phyloP scores from a whole-genome alignment of 192 early-diverging fungal genomes.

The Polychytrium aggregatum region DNA sequence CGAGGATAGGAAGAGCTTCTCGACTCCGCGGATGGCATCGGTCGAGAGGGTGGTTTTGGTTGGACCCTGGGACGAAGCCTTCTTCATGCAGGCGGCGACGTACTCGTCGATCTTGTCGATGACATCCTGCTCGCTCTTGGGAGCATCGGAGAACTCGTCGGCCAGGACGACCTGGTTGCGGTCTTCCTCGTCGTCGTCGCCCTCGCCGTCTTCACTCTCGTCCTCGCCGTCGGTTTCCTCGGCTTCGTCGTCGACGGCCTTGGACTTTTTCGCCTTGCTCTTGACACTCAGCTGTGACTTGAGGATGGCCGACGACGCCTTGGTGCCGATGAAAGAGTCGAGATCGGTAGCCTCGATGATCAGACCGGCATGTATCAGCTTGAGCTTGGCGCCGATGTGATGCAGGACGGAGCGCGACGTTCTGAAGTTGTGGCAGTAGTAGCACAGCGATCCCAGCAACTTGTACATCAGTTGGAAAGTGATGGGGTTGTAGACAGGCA shows the following conservation, averaged over 20 bases:
- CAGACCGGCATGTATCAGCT: constrained; percentile 76
- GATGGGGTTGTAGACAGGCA: constrained; percentile 84
- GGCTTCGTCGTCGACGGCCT: constrained; percentile 19
- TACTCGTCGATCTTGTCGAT: constrained; percentile 51
- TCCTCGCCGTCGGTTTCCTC: constrained; percentile 17
- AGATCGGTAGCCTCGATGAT: constrained; percentile 73
- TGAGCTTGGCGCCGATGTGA: constrained; percentile 65
- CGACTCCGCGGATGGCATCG: constrained; percentile 30
- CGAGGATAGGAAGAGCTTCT: constrained; percentile 31
- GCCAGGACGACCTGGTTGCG: constrained; percentile 16
- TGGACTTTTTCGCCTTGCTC: constrained; percentile 8
- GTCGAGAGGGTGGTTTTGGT: constrained; percentile 36
- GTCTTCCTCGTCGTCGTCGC: constrained; percentile 36
- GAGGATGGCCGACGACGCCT: too few relatives aligned
- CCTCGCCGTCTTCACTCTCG: constrained; percentile 23
- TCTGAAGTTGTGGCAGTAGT: constrained; percentile 81
- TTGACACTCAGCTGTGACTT: too few relatives aligned
- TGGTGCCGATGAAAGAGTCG: constrained; percentile 43
- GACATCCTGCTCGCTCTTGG: constrained; percentile 38
- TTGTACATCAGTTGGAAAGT: constrained; percentile 87
- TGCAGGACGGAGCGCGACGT: constrained; percentile 47
- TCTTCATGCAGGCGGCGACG: constrained; percentile 28
- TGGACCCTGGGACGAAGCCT: not conserved
- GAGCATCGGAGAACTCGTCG: constrained; percentile 1
- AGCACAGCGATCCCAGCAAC: constrained; percentile 73